A percentile compares a stretch with the other conserved stretches of the same genome.
Conservation (phyloP, 176 grass and related monocot genomes). For the Bothriochloa decipiens region DNA sequence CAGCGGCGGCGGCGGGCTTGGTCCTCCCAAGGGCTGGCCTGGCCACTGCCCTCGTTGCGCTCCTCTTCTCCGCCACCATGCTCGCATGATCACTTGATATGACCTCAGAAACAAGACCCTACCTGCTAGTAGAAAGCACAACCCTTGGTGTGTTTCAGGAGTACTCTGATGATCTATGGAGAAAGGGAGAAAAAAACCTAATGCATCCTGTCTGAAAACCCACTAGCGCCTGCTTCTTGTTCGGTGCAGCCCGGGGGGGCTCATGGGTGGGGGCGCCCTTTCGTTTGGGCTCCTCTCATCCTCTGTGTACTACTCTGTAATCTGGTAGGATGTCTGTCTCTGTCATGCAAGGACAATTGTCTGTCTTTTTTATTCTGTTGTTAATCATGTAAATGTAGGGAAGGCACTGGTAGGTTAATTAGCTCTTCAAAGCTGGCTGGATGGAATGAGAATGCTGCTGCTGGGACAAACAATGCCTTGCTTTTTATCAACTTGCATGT, state of each 20-base stretch:
- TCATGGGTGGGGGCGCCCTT: constrained; percentile 13
- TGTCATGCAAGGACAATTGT: constrained; percentile 43
- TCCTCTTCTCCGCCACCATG: constrained; percentile 37
- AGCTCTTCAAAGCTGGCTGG: neutral
- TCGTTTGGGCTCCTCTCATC: neutral
- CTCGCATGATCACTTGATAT: neutral
- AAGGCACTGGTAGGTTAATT: neutral
- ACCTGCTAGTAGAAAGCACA: neutral
- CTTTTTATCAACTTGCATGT: neutral
- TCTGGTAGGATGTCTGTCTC: constrained; percentile 55
- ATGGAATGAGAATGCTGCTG: constrained; percentile 22
- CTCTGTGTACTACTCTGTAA: constrained; percentile 29
- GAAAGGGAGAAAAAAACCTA: neutral
- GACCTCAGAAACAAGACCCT: neutral
- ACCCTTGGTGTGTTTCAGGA: constrained; percentile 14
- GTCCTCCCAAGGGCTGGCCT: constrained; percentile 16
- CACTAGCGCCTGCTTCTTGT: constrained; percentile 34
- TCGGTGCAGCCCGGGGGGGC: constrained; percentile 22
- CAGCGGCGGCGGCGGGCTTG: constrained; percentile 26
- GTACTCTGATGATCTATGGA: constrained; percentile 25
- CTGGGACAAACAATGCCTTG: neutral
- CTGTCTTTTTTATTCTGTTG: neutral
- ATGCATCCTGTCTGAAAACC: constrained; percentile 33
- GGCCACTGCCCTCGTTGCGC: neutral
- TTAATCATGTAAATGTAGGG: constrained; percentile 46